These are phyloP conservation scores for Calamus simplicifolius DNA, from an alignment of 176 grass and related monocot species.

Conservation along the genomic window DNA sequence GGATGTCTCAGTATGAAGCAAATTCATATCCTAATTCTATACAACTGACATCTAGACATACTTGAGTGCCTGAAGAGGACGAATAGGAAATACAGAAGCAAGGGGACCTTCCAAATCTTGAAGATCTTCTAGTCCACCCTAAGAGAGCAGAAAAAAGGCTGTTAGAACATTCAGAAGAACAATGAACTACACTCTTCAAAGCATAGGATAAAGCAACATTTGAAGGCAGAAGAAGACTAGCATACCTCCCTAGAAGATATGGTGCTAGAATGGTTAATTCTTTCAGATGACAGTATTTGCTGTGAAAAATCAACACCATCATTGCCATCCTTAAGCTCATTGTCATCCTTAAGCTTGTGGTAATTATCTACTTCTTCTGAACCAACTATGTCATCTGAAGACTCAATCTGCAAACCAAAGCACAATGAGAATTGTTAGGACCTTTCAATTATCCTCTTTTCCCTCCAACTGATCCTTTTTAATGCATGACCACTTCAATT, in stretches of 20 bases:
- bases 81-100: conserved; percentile 61
- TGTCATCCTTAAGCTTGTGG: conserved; percentile 29
- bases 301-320: conserved; percentile 24
- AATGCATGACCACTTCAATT: too few relatives aligned
- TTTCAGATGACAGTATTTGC: conserved; percentile 34
- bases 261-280: conserved; percentile 29
- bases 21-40: conserved; percentile 4
- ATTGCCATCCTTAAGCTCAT: too few relatives aligned
- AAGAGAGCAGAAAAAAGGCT: conserved; percentile 15
- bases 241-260: conserved; percentile 72
- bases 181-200: background rate
- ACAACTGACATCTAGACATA: conserved; percentile 25
- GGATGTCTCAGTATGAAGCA: background rate
- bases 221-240: background rate
- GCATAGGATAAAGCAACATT: too few relatives aligned
- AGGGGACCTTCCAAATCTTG: conserved; percentile 65
- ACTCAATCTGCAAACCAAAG: conserved; percentile 67
- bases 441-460: background rate
- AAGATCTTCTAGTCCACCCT: conserved; percentile 70
- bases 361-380: conserved; percentile 29
- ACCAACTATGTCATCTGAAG: conserved; percentile 40
- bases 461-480: too few relatives aligned
- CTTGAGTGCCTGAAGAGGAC: conserved; percentile 84
- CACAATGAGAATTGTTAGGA: background rate
- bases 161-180: background rate